Evolutionary conservation across 106 monocot species (phyloP).

Genomic region (Agapanthus africanus): DNA sequence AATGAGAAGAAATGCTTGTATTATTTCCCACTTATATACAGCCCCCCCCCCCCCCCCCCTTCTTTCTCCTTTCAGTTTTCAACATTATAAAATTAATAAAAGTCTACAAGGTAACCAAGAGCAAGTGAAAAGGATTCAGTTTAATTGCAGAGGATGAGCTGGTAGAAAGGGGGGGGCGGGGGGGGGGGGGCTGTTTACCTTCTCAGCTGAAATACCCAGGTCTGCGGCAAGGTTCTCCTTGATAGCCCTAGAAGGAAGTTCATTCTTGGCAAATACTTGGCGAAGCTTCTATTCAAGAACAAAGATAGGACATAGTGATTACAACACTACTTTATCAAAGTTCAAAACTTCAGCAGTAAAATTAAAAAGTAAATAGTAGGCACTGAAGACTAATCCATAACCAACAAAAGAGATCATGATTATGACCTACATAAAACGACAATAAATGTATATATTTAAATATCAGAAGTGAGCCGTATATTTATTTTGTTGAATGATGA

Average conservation of each 20-base stretch:
- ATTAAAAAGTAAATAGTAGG: too few species aligned
- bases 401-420: too few species aligned
- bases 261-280: conserved; percentile 56
- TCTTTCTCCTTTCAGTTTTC: background rate
- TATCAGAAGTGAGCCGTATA: too few species aligned
- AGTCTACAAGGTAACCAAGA: background rate
- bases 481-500: too few species aligned
- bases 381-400: background rate
- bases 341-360: too few species aligned
- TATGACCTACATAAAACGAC: too few species aligned
- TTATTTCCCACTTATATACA: too few species aligned
- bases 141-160: background rate
- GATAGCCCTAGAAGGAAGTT: conserved; percentile 64
- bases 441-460: too few species aligned
- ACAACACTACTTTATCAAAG: too few species aligned
- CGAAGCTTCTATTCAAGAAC: conserved; percentile 48
- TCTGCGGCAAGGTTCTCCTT: conserved; percentile 58
- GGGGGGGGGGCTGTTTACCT: conserved; percentile 25
- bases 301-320: background rate
- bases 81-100: background rate
- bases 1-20: too few species aligned
- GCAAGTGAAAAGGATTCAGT: background rate
- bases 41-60: too few species aligned
- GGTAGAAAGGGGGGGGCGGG: too few species aligned
- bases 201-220: conserved; percentile 51